Conservation (phyloP, 1,284 basidiomycete genomes). For the Salmacisia buchloeana region DNA sequence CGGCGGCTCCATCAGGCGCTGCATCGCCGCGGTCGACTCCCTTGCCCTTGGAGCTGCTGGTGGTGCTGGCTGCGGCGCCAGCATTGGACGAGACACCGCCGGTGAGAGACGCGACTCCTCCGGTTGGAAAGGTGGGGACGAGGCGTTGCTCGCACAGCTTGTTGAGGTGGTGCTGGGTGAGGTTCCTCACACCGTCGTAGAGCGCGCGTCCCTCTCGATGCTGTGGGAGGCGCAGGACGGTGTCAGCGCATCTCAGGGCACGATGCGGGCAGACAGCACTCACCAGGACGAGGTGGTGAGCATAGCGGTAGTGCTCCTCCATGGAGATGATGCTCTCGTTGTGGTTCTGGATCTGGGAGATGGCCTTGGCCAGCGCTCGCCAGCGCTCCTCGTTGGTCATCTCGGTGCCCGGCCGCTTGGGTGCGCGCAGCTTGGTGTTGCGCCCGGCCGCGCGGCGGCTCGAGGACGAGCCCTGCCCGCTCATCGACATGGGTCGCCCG, state of each 20-base stretch:
- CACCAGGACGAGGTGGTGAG: constrained; percentile 44
- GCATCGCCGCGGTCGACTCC: constrained; percentile 9
- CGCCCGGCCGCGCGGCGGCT: not conserved
- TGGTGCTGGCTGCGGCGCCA: not conserved
- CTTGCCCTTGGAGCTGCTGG: constrained; percentile 24
- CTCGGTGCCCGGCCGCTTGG: constrained; percentile 29
- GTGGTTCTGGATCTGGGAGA: constrained; percentile 90
- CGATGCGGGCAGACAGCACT: constrained; percentile 1
- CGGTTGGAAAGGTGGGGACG: constrained; percentile 69
- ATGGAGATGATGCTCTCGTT: constrained; percentile 88
- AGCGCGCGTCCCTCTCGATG: constrained; percentile 74
- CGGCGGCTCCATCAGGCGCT: not conserved
- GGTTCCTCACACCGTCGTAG: constrained; percentile 75
- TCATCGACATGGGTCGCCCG: not conserved
- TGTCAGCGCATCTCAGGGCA: too few species aligned
- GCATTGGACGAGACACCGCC: constrained; percentile 53
- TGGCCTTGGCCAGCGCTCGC: constrained; percentile 70
- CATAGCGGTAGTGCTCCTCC: constrained; percentile 75
- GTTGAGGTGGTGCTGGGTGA: constrained; percentile 78
- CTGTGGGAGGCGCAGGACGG: constrained; percentile 5
- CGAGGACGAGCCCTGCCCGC: not conserved
- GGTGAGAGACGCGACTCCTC: constrained; percentile 54
- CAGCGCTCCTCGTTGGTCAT: constrained; percentile 55
- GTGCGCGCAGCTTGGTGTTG: constrained; percentile 11
- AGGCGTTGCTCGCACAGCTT: constrained; percentile 71